Evolutionary conservation across 164 flowering plant genomes (phyloP).

Genomic region (Aristolochia californica): DNA sequence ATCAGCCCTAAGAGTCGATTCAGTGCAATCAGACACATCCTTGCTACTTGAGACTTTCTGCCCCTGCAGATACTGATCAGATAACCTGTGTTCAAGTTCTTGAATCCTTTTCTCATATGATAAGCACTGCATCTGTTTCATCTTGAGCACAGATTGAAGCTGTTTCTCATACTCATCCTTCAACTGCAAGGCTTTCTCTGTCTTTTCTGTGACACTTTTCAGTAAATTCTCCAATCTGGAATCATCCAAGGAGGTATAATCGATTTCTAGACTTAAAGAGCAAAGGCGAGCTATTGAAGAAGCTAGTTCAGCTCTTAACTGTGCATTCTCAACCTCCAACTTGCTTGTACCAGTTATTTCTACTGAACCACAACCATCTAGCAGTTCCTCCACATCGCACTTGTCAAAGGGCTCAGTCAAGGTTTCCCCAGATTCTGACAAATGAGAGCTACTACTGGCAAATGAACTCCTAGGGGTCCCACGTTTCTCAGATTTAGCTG

Average conservation of each 20-base stretch:
- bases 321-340: slow-evolving; percentile 95
- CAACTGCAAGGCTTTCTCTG: slow-evolving; percentile 79
- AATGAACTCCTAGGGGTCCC: slow-evolving; percentile 40
- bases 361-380: slow-evolving; percentile 49
- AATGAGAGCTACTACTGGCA: slow-evolving; percentile 45
- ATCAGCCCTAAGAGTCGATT: slow-evolving; percentile 33
- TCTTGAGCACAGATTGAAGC: slow-evolving; percentile 59
- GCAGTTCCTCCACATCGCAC: slow-evolving; percentile 36
- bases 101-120: slow-evolving; percentile 90
- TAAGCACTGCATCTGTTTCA: slow-evolving; percentile 62
- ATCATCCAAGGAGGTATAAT: slow-evolving; percentile 63
- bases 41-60: slow-evolving; percentile 35
- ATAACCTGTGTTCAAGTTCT: slow-evolving; percentile 78
- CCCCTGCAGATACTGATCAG: slow-evolving; percentile 55
- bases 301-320: slow-evolving; percentile 93
- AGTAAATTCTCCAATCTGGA: slow-evolving; percentile 43
- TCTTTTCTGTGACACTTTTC: slow-evolving; percentile 69
- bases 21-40: slow-evolving; percentile 26
- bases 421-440: slow-evolving; percentile 35
- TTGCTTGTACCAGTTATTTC: slow-evolving; percentile 97
- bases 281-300: slow-evolving; percentile 70
- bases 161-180: slow-evolving; percentile 90
- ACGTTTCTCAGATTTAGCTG: slow-evolving; percentile 45
- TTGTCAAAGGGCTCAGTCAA: slow-evolving; percentile 21
- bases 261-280: slow-evolving; percentile 44